These are phyloP conservation scores for Stephania yunnanensis DNA, from an alignment of 164 flowering plant genomes.

Conservation along the genomic window DNA sequence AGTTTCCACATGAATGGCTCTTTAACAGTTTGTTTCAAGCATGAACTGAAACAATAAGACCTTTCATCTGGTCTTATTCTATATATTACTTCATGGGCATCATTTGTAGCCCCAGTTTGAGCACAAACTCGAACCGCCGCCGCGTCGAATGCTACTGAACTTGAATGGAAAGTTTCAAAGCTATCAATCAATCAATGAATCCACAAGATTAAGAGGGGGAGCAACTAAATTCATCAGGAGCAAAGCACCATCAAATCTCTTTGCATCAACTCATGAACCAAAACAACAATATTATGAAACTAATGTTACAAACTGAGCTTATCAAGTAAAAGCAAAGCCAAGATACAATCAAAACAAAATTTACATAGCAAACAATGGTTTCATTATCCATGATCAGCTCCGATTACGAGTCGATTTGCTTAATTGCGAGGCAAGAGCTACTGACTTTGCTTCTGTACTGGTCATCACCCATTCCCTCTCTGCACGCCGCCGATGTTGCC, in stretches of 20 bases:
- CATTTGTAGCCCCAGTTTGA: not conserved
- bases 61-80: not conserved
- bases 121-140: not conserved
- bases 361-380: not conserved
- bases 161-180: not conserved
- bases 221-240: not conserved
- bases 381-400: constrained; percentile 12
- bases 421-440: constrained; percentile 55
- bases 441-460: constrained; percentile 54
- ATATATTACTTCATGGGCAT: not conserved
- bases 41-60: not conserved
- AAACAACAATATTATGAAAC: not conserved
- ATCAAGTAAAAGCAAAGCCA: constrained; percentile 4
- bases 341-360: not conserved
- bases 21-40: not conserved
- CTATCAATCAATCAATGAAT: not conserved
- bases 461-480: constrained; percentile 62
- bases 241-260: not conserved
- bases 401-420: constrained; percentile 33
- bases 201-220: not conserved
- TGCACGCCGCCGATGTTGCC: constrained; percentile 82
- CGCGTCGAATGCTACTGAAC: not conserved
- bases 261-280: constrained; percentile 3
- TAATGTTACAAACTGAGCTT: not conserved
- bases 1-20: not conserved